These are phyloP conservation scores for Nannochloris sp. DNA, from an alignment of 139 green algal species.

Conservation along the genomic window DNA sequence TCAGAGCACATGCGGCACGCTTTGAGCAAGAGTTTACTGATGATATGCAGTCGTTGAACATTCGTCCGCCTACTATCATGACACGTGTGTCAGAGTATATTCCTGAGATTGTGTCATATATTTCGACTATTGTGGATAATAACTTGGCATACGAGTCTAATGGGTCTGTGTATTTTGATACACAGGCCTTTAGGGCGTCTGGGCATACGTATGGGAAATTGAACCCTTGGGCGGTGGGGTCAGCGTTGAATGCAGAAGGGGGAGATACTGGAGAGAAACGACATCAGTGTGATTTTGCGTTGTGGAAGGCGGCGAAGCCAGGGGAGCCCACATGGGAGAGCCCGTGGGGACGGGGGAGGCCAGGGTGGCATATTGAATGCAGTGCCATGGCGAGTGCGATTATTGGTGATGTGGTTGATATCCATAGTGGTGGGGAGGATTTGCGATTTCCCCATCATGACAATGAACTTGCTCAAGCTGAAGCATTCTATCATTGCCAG, in stretches of 20 bases:
- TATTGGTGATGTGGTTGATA: constrained; percentile 80
- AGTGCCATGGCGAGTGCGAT: constrained; percentile 86
- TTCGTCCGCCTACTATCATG: constrained; percentile 68
- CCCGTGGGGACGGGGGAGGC: constrained; percentile 80
- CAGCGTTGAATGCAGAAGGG: constrained; percentile 59
- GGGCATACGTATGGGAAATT: constrained; percentile 91
- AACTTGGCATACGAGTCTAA: constrained; percentile 81
- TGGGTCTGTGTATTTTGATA: constrained; percentile 97
- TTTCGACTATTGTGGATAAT: constrained; percentile 73
- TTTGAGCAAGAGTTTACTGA: constrained; percentile 80
- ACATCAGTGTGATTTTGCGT: constrained; percentile 80
- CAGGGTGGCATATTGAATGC: constrained; percentile 99
- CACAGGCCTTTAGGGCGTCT: constrained; percentile 53
- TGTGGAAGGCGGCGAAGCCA: constrained; percentile 93
- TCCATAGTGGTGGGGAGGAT: constrained; percentile 91
- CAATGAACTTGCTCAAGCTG: constrained; percentile 92
- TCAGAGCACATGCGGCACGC: constrained; percentile 69
- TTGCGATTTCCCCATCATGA: constrained; percentile 97
- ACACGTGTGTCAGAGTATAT: constrained; percentile 88
- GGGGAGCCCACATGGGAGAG: constrained; percentile 90
- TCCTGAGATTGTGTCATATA: constrained; percentile 63
- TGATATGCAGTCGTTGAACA: constrained; percentile 80
- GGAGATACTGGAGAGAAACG: constrained; percentile 75
- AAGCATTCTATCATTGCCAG: constrained; percentile 29
- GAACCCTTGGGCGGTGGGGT: constrained; percentile 66